Percentiles rank a stretch among this genome's conserved stretches.
phyloP scores from a whole-genome alignment of 2,329 filamentous ascomycete species.

The Trichoderma atroviride region DNA sequence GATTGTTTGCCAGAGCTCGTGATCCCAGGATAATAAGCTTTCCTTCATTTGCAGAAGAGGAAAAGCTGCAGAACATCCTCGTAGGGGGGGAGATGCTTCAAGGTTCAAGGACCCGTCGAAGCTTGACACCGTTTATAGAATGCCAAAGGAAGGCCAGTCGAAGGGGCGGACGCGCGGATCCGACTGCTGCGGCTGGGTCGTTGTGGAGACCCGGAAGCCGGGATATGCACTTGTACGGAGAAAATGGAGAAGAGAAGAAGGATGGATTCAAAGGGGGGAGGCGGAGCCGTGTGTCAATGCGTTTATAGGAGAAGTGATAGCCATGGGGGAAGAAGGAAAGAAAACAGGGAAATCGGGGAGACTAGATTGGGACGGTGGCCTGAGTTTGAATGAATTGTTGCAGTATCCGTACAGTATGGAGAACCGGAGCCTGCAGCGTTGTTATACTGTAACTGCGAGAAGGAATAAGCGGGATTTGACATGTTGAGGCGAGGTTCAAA shows the following conservation, averaged over 20 bases:
- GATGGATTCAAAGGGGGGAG: conserved; percentile 10
- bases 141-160: background rate
- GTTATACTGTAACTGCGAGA: background rate
- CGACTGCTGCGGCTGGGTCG: conserved; percentile 9
- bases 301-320: background rate
- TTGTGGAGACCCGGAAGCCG: conserved; percentile 12
- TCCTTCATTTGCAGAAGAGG: background rate
- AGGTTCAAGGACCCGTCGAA: background rate
- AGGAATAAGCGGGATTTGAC: background rate
- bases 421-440: background rate
- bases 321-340: background rate
- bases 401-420: background rate
- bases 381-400: background rate
- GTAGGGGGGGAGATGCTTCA: background rate
- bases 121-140: conserved; percentile 1
- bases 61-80: background rate
- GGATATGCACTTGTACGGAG: conserved; percentile 13
- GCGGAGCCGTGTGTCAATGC: background rate
- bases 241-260: background rate
- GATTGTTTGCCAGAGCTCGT: background rate
- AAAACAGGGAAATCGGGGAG: background rate
- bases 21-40: background rate
- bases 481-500: background rate
- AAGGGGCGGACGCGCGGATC: conserved; percentile 12
- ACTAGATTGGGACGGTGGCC: background rate